phyloP scores from a whole-genome alignment of 768 basidiomycete genomes.

The Clavulina sp. region DNA sequence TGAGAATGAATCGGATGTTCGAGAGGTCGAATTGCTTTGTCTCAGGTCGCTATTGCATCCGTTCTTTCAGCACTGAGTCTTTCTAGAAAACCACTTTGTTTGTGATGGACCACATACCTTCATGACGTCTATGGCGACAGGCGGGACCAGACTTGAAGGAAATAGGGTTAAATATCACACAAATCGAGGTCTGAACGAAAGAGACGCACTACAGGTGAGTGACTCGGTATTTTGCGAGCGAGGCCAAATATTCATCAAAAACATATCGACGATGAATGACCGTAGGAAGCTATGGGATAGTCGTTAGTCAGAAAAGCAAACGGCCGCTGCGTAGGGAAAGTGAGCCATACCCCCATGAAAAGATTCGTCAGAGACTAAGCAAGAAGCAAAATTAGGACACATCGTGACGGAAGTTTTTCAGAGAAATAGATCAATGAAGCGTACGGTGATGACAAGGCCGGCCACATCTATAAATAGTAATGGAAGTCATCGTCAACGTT shows the following conservation, averaged over 20 bases:
- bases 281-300: constrained; percentile 8
- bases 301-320: background rate
- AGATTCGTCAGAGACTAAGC: constrained; percentile 12
- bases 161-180: background rate
- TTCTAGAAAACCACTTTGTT: no score
- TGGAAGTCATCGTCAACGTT: background rate
- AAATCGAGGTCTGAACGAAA: background rate
- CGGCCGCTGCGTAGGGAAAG: background rate
- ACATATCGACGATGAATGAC: constrained; percentile 47
- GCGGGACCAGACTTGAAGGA: constrained; percentile 34
- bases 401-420: no score
- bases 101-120: no score
- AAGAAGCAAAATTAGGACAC: background rate
- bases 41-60: constrained; percentile 40
- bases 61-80: no score
- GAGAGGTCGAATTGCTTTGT: constrained; percentile 34
- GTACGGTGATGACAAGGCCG: background rate
- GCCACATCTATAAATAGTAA: background rate
- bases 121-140: constrained; percentile 38
- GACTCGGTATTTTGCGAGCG: constrained; percentile 40
- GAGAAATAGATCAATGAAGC: no score
- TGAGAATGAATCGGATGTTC: constrained; percentile 32
- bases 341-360: constrained; percentile 14
- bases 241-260: constrained; percentile 41
- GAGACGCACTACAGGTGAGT: constrained; percentile 23